Percentiles rank a stretch among this genome's conserved stretches.
These are phyloP conservation scores for Fusarium compactum DNA, from an alignment of 2,329 filamentous ascomycete species.

Conservation along the genomic window DNA sequence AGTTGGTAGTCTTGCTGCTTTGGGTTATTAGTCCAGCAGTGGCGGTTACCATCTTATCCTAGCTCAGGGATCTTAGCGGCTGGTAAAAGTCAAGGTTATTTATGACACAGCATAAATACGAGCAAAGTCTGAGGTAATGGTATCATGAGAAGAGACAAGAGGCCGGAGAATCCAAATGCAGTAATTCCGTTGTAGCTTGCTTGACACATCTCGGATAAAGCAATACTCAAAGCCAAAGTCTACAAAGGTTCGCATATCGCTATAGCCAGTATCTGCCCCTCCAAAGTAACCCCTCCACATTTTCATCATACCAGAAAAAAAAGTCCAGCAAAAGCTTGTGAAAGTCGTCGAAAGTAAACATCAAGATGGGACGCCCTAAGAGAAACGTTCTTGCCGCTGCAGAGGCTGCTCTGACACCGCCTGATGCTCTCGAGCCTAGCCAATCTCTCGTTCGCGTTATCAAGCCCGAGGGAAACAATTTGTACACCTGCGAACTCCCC, in stretches of 20 bases:
- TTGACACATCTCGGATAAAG: slow-evolving; percentile 1
- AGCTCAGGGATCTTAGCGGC: neutral
- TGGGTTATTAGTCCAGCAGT: slow-evolving; percentile 2
- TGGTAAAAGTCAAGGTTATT: neutral
- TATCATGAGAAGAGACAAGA: neutral
- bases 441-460: slow-evolving; percentile 81
- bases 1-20: slow-evolving; percentile 10
- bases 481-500: slow-evolving; percentile 83
- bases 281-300: slow-evolving; percentile 34
- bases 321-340: slow-evolving; percentile 1
- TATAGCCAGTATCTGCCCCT: slow-evolving; percentile 37
- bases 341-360: neutral
- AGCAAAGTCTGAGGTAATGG: neutral
- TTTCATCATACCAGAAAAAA: slow-evolving; percentile 22
- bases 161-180: slow-evolving; percentile 23
- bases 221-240: slow-evolving; percentile 11
- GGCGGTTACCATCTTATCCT: neutral
- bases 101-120: neutral
- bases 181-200: slow-evolving; percentile 15
- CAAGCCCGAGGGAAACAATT: slow-evolving; percentile 87
- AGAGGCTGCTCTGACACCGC: slow-evolving; percentile 74
- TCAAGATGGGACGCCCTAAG: slow-evolving; percentile 63
- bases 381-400: slow-evolving; percentile 82
- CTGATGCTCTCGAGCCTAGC: slow-evolving; percentile 68
- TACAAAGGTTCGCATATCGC: slow-evolving; percentile 23